These are phyloP conservation scores for Arthrobotrys pseudoclavata DNA, from an alignment of 2,329 filamentous ascomycete species.

Conservation along the genomic window DNA sequence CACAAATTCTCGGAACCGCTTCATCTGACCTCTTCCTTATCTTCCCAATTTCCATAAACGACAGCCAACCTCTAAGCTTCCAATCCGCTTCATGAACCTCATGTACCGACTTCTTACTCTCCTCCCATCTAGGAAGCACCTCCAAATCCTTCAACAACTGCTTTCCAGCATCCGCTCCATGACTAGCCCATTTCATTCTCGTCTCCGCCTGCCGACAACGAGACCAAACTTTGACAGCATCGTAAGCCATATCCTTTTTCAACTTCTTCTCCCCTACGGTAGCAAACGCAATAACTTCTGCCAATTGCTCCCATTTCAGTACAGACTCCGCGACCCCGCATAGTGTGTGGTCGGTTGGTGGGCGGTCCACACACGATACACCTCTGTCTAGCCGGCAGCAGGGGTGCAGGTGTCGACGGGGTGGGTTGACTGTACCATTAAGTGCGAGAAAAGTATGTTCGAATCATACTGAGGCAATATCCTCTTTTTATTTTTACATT, in stretches of 20 bases:
- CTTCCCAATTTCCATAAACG: conserved; percentile 45
- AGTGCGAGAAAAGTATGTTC: conserved; percentile 51
- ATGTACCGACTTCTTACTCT: conserved; percentile 31
- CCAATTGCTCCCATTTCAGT: conserved; percentile 23
- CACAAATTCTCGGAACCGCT: conserved; percentile 37
- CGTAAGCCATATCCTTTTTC: conserved; percentile 33
- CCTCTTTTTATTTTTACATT: conserved; percentile 7
- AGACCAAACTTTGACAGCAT: conserved; percentile 34
- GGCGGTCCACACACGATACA: too few species aligned
- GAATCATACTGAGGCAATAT: conserved; percentile 35
- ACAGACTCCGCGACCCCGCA: too few species aligned
- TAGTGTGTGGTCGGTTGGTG: too few species aligned
- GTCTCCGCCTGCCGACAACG: conserved; percentile 16
- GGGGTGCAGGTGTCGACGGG: not conserved
- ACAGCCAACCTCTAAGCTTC: conserved; percentile 43
- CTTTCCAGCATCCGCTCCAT: conserved; percentile 3
- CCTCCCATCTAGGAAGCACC: conserved; percentile 26
- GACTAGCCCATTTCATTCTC: conserved; percentile 34
- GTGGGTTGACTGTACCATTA: not conserved
- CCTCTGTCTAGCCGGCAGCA: conserved; percentile 5
- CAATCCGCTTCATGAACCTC: conserved; percentile 40
- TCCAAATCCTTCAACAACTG: conserved; percentile 42
- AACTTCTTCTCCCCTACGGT: conserved; percentile 35
- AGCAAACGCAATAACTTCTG: conserved; percentile 40
- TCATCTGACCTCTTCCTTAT: conserved; percentile 38